Base-by-base conservation (phyloP, 75 land plant species). In the Ceratopteris richardii region DNA sequence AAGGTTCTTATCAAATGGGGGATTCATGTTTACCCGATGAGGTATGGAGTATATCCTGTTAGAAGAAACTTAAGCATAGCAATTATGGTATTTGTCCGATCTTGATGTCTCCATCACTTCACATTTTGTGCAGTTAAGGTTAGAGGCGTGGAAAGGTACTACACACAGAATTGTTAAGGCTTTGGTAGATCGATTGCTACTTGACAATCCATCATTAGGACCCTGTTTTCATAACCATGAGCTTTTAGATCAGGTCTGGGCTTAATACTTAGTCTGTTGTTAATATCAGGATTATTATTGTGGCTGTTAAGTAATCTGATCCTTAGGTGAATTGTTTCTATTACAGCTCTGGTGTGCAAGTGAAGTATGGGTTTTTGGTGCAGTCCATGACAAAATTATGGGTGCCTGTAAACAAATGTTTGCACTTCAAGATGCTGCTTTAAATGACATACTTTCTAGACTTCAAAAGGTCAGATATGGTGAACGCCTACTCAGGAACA, bases 341-440 rank as follows among this genome's bases (percentile, higher is more conserved):
- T 22, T 20, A 7, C 68, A 75, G 74, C 58, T 75, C 20, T 75
- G 77, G 77, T 26, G 36, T 7, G 77, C 77, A 5, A 70, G 77
- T 55, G 74, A 75, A 59, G 57, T 66, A 17, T 75, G 77, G 77
- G 62, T 75, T n/a, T 39, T 75, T 25, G 72, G 70, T 16, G 59
- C 74, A 21, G 73, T 63, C 21, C 66, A 75, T 64, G 77, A 75
- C 51, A 75, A 75, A 28, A 75, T 75, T 29, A 75, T 75, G 77
- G 77, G 77, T 20, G 77, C 77, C 1, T 75, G 77, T 54, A 68
- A 75, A 62, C 77, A 75, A 42, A 69, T 75, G 72, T 69, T 58
- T n/a, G 67, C 67, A 10, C 30, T 41, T 18, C 63, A 60, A 37
- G 77, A 75, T 24, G 63, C 40, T 4, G 17, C 56, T 17, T 62